A percentile compares a stretch with the other conserved stretches of the same genome.
Evolutionary conservation across 345 rosid species (phyloP).

Genomic region (sweet orange (Citrus sinensis)): DVS_A1.0 CM039164.1:16104001-16104500

Average conservation of each 20-base stretch:
- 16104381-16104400: background rate
- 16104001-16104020: no score
- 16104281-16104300: background rate
- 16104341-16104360: background rate
- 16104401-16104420: background rate
- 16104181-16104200: no score
- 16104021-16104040: no score
- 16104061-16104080: no score
- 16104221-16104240: no score
- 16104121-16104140: no score
- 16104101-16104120: no score
- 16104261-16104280: background rate
- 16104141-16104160: no score
- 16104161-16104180: no score
- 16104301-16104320: background rate
- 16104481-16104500: constrained; percentile 24
- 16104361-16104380: background rate
- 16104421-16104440: constrained; percentile 36
- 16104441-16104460: constrained; percentile 39
- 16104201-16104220: no score
- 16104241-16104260: background rate
- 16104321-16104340: background rate
- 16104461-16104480: constrained; percentile 33
- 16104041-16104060: no score
- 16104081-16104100: no score